Evolutionary conservation across 352 stramenopile species (phyloP).

Genomic region (Blastocystis sp.): DNA sequence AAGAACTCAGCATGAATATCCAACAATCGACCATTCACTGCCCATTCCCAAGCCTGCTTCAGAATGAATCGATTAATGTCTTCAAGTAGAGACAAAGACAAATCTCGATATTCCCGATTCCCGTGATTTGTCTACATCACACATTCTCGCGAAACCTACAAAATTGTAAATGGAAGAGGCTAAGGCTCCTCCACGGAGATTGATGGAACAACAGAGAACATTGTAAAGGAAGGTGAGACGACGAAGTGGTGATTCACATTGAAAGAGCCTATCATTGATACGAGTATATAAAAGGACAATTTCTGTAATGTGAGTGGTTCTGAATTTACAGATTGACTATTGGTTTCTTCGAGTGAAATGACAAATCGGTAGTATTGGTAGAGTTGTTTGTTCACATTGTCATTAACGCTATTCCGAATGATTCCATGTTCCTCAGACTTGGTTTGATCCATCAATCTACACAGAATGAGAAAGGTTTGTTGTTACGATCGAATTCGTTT

Average conservation of each 20-base stretch:
- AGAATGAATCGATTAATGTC: constrained; percentile 15
- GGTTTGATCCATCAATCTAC: constrained; percentile 28
- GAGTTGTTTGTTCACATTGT: constrained; percentile 48
- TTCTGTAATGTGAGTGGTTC: not conserved
- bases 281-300: not conserved
- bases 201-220: constrained; percentile 14
- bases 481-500: not conserved
- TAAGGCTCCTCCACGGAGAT: constrained; percentile 5
- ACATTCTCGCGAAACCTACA: not conserved
- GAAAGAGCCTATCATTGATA: not conserved
- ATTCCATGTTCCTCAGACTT: constrained; percentile 44
- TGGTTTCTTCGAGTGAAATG: constrained; percentile 35
- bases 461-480: not conserved
- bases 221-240: constrained; percentile 55
- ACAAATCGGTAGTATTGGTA: constrained; percentile 46
- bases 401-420: constrained; percentile 50
- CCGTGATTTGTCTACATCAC: not conserved
- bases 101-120: not conserved
- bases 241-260: constrained; percentile 6
- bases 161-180: constrained; percentile 28
- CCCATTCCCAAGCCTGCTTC: constrained; percentile 50
- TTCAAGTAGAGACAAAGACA: not conserved
- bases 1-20: constrained; percentile 56
- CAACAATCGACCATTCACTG: constrained; percentile 30
- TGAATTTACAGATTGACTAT: not conserved